phyloP scores from a whole-genome alignment of 2,329 filamentous ascomycete genomes.

The Cladosporium sphaerospermum region DNA sequence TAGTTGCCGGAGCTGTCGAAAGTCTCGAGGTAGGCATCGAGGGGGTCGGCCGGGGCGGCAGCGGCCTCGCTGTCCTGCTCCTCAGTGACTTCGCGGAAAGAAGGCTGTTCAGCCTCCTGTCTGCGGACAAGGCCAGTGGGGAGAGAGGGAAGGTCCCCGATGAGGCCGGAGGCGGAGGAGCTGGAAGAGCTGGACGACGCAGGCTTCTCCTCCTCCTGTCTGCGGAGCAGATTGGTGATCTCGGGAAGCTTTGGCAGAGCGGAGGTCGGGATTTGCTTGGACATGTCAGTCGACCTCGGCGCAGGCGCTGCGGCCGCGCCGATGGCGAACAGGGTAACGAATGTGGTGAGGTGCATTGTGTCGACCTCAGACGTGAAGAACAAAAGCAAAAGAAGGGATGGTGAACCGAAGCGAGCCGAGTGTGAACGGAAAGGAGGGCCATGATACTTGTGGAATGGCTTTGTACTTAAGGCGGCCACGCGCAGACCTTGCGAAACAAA shows the following conservation, averaged over 20 bases:
- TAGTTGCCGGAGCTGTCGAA: not conserved
- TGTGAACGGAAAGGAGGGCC: not conserved
- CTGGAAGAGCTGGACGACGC: not conserved
- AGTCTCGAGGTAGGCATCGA: not conserved
- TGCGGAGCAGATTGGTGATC: not conserved
- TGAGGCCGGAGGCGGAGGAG: not conserved
- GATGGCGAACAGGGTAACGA: slow-evolving; percentile 7
- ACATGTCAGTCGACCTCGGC: not conserved
- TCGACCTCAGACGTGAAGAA: slow-evolving; percentile 4
- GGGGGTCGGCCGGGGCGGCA: not conserved
- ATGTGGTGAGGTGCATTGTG: slow-evolving; percentile 11
- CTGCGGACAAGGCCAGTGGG: not conserved
- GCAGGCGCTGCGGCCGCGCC: slow-evolving; percentile 4
- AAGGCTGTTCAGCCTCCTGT: not conserved
- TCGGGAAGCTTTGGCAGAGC: not conserved
- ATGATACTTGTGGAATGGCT: slow-evolving; percentile 4
- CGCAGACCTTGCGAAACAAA: not conserved
- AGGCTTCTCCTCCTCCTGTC: not conserved
- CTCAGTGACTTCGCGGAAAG: not conserved
- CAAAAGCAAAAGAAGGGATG: slow-evolving; percentile 1
- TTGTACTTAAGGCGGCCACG: not conserved
- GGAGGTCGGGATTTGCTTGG: not conserved
- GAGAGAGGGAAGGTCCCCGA: not conserved
- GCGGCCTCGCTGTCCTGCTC: not conserved
- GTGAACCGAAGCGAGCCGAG: not conserved